phyloP scores from a whole-genome alignment of 306 rosid genomes.

The Herpetospermum pedunculosum region DNA sequence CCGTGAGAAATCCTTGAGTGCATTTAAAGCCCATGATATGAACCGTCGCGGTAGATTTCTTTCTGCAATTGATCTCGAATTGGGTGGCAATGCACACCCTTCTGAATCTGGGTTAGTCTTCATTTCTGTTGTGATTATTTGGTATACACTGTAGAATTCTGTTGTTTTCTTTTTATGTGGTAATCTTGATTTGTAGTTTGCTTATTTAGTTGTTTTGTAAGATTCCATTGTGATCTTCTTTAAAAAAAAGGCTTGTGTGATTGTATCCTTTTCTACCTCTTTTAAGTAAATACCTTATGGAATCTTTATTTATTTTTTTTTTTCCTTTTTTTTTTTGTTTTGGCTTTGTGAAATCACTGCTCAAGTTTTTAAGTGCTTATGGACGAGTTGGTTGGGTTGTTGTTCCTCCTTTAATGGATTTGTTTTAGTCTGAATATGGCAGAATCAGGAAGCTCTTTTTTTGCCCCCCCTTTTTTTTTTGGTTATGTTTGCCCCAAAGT shows the following conservation, averaged over 20 bases:
- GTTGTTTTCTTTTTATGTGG: not conserved
- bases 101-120: constrained; percentile 49
- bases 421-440: not conserved
- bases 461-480: not conserved
- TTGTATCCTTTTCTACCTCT: constrained; percentile 2
- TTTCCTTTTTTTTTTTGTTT: not conserved
- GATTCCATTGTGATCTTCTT: not conserved
- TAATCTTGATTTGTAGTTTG: not conserved
- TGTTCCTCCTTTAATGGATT: not conserved
- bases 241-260: not conserved
- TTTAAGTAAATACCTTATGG: not conserved
- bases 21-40: constrained; percentile 56
- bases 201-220: not conserved
- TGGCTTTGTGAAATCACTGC: not conserved
- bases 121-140: not conserved
- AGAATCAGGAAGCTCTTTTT: not conserved
- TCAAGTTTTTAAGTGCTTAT: not conserved
- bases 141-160: not conserved
- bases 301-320: not conserved
- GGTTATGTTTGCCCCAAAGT: not conserved
- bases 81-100: constrained; percentile 79
- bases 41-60: constrained; percentile 64
- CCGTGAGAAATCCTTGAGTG: constrained; percentile 20
- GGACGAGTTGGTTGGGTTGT: not conserved
- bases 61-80: constrained; percentile 41